Evolutionary conservation across 345 rosid genomes (phyloP).

Genomic region (Eutrema japonicum): DNA sequence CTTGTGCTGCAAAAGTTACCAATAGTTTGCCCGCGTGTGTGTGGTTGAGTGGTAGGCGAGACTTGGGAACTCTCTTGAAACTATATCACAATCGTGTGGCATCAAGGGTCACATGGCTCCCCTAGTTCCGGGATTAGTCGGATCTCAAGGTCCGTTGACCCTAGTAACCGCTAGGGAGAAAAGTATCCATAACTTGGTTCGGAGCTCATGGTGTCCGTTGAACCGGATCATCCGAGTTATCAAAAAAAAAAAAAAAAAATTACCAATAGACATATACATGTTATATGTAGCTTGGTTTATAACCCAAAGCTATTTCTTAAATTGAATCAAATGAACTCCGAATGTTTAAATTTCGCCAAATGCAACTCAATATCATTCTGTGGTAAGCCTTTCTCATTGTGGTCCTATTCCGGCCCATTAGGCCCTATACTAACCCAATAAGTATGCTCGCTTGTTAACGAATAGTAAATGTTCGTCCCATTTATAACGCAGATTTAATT

Average conservation of each 20-base stretch:
- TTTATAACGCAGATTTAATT: constrained; percentile 15
- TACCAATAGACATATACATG: neutral
- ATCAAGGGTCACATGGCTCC: too few relatives aligned
- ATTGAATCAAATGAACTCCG: neutral
- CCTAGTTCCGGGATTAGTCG: too few relatives aligned
- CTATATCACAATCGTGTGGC: too few relatives aligned
- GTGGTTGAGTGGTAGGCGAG: too few relatives aligned
- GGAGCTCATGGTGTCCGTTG: too few relatives aligned
- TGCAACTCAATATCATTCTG: neutral
- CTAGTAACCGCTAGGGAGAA: too few relatives aligned
- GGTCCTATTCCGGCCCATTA: neutral
- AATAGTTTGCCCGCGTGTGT: neutral
- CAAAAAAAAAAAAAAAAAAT: neutral
- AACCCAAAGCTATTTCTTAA: neutral
- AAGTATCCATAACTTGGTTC: too few relatives aligned
- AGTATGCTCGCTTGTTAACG: constrained; percentile 5
- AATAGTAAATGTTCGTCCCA: neutral
- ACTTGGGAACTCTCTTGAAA: too few relatives aligned
- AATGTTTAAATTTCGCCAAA: neutral
- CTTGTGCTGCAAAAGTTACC: neutral
- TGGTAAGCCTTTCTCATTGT: neutral
- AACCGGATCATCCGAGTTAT: too few relatives aligned
- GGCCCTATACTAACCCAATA: constrained; percentile 3
- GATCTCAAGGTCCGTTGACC: too few relatives aligned
- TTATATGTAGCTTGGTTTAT: neutral